Evolutionary conservation across 1,284 basidiomycete genomes (phyloP), one percentile per base, ranked within the genome.

Genomic region (Boletus hoseneyae): DNA sequence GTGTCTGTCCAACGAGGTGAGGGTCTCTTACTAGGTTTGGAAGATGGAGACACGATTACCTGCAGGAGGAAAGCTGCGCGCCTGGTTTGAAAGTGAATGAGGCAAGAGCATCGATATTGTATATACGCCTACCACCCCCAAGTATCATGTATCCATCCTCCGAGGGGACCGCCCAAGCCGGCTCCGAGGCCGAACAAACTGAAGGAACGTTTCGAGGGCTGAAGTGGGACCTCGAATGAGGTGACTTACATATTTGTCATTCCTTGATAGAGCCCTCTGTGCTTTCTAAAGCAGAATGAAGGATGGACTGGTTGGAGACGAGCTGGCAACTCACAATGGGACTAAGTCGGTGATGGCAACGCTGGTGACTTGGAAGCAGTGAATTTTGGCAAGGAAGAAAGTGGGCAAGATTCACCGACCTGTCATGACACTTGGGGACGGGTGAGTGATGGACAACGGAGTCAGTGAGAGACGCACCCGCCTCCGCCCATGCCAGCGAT

Each of bases 401-500:
- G 48, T 16, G 52, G 49, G 45, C 3, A 34, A 15, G n/a, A 47
- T 42, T 52, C 40, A 51, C 68, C 59, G 63, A 87, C 88, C 89
- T 76, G 87, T 89, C 87, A 90, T 90, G 18, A 91, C 80, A 27
- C 85, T 87, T 65, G 54, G 38, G 6, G 34, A 18, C n/a, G 41
- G 2, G 50, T 57, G 45, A 54, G 51, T 40, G 8, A 23, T 5
- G 5, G 38, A 10, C 6, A n/a, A 9, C 10, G 21, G 37, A 38
- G 37, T 8, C 10, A 25, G 4, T 12, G 35, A 38, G 36, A 3
- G 25, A 58, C 52, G 67, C 79, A 88, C 79, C 90, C 91, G 66
- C 92, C 90, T 52, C 93, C 91, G 49, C 93, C 92, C 82, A 94
- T 91, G 42, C 92, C 92, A 34, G 93, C 92, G 38, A 94, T 68